phyloP scores from a whole-genome alignment of 768 basidiomycete genomes.

The Mrakia gelida region DNA sequence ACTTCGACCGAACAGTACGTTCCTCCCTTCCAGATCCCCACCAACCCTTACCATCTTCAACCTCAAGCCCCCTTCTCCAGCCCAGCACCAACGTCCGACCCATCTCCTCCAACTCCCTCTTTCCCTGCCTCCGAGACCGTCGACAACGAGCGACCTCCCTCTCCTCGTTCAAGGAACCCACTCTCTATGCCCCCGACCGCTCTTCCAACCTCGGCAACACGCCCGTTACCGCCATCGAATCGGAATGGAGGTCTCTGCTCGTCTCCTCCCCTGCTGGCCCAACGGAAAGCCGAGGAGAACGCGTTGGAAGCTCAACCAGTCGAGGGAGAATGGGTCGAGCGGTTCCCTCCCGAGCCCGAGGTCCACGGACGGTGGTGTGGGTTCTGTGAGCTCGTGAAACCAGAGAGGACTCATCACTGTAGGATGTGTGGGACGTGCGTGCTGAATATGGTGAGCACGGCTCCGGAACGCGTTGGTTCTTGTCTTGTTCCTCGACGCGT shows the following conservation, averaged over 20 bases:
- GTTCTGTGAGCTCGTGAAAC: slow-evolving; percentile 12
- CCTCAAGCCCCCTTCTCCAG: background rate
- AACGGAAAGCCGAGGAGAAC: background rate
- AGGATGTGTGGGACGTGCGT: slow-evolving; percentile 15
- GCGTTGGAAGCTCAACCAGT: background rate
- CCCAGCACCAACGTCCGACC: background rate
- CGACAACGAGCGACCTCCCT: background rate
- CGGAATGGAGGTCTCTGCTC: background rate
- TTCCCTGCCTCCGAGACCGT: background rate
- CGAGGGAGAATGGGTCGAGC: background rate
- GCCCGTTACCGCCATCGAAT: background rate
- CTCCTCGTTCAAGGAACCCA: slow-evolving; percentile 5
- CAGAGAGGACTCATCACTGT: slow-evolving; percentile 25
- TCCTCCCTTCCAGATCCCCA: slow-evolving; percentile 10
- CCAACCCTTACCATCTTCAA: background rate
- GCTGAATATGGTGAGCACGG: background rate
- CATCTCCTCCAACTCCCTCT: background rate
- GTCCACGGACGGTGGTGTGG: slow-evolving; percentile 19
- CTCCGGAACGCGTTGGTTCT: background rate
- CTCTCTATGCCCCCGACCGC: background rate
- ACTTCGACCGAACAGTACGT: background rate
- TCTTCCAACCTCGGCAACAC: background rate
- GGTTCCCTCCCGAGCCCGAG: slow-evolving; percentile 18
- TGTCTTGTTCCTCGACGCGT: background rate
- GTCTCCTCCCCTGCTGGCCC: background rate